Evolutionary conservation across 139 green algal genomes (phyloP).

Genomic region (Astrephomene gubernaculifera): DNA sequence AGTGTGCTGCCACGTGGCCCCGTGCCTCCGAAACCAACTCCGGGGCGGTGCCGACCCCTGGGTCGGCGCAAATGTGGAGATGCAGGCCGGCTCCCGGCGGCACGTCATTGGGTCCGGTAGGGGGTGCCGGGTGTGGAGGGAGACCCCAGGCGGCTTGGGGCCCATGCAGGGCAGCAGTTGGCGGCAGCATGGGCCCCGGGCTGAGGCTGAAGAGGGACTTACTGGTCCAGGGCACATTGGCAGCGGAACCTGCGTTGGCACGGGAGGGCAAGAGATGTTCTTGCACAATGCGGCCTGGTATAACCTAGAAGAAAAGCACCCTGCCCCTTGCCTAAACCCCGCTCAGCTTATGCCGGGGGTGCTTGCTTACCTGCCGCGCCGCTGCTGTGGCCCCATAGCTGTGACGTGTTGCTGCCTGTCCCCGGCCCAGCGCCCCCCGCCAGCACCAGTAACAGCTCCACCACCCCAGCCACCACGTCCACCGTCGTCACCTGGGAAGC

Average conservation of each 20-base stretch:
- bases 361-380: too few relatives aligned
- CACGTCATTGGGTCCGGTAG: slow-evolving; percentile 2
- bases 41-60: background rate
- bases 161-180: background rate
- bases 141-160: background rate
- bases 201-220: slow-evolving; percentile 1
- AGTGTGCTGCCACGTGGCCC: slow-evolving; percentile 3
- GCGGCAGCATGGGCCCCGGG: background rate
- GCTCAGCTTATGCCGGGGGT: too few relatives aligned
- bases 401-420: too few relatives aligned
- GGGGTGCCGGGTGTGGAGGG: background rate
- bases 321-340: too few relatives aligned
- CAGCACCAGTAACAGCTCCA: slow-evolving; percentile 36
- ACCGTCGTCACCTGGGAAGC: slow-evolving; percentile 36
- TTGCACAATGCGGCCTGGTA: too few relatives aligned
- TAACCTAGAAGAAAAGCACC: too few relatives aligned
- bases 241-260: background rate
- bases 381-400: too few relatives aligned
- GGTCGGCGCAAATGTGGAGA: slow-evolving; percentile 16
- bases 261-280: background rate
- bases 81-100: slow-evolving; percentile 22
- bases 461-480: slow-evolving; percentile 10
- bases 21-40: slow-evolving; percentile 33
- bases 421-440: background rate
- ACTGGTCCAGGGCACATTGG: background rate